Base-by-base conservation (phyloP, 257 asterid genomes). In the Lantana camara region DNA sequence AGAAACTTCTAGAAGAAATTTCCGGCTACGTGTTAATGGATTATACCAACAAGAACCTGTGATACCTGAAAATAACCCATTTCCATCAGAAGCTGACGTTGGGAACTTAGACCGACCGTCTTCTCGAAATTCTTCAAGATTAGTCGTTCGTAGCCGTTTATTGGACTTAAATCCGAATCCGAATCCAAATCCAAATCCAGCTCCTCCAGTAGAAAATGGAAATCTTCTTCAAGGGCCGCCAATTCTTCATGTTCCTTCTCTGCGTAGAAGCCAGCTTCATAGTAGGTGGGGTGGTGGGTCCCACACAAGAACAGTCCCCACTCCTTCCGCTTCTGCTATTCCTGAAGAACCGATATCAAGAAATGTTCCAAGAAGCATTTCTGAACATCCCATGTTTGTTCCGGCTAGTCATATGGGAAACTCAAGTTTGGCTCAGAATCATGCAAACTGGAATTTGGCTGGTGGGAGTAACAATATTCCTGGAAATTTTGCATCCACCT, bases 381-480 rank as follows among this genome's bases (percentile, higher is more conserved):
- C 88, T 6, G 95, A 91, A 32, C 93, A 84, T 74, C 92, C 98
- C 19, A 74, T 91, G 78, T 88, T 88, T 70, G 34, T 79, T 54
- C 86, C 89, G 0, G 63, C 83, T 14, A 34, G 60, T 53, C 92
- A 84, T 58, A 73, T 57, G 23, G 82, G 87, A 70, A 75, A 52
- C 71, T 64, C 86, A 15, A 41, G 17, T 13, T 41, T 17, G 6
- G 75, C 79, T 44, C 95, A 82, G 52, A 71, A 69, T 19, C 70
- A 69, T 35, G 15, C 32, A 3, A 77, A 72, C 66, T 91, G 95
- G 95, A 68, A 73, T 63, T 71, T 82, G 47, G 55, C 74, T 30
- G 75, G 78, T 37, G 91, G 81, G 46, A 81, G 29, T 73, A 76
- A 52, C 53, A 46, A 57, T 32, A 57, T 60, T 42, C 56, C 82